phyloP scores from a whole-genome alignment of 2,329 filamentous ascomycete species.

The Basipetospora chlamydospora region DNA sequence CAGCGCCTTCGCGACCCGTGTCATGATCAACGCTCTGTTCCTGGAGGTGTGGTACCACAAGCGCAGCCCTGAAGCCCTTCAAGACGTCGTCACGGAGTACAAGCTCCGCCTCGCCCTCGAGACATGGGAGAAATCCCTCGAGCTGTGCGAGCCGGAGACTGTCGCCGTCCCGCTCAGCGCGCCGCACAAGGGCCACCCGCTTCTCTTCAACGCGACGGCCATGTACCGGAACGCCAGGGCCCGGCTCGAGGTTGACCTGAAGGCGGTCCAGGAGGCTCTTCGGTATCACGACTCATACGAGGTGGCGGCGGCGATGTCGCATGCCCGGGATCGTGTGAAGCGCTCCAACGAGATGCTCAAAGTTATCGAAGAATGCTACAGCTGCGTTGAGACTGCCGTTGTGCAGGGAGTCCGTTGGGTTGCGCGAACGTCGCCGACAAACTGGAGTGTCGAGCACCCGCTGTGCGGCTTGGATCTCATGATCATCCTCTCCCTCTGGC shows the following conservation, averaged over 20 bases:
- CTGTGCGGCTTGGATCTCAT: slow-evolving; percentile 93
- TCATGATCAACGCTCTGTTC: slow-evolving; percentile 98
- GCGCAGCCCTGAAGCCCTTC: slow-evolving; percentile 90
- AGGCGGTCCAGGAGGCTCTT: slow-evolving; percentile 88
- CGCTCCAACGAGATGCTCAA: slow-evolving; percentile 96
- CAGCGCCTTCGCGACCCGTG: slow-evolving; percentile 89
- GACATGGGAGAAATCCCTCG: slow-evolving; percentile 97
- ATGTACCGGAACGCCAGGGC: slow-evolving; percentile 90
- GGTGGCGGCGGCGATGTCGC: slow-evolving; percentile 91
- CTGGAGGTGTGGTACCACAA: slow-evolving; percentile 98
- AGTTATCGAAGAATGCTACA: slow-evolving; percentile 93
- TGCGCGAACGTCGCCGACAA: slow-evolving; percentile 90
- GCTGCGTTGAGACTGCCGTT: slow-evolving; percentile 92
- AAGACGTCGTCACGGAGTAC: slow-evolving; percentile 96
- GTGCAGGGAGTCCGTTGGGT: slow-evolving; percentile 94
- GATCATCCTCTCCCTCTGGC: slow-evolving; percentile 94
- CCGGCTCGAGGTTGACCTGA: slow-evolving; percentile 86
- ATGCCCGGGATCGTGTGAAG: slow-evolving; percentile 85
- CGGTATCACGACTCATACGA: slow-evolving; percentile 96
- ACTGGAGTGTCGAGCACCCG: slow-evolving; percentile 98
- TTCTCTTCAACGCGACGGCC: slow-evolving; percentile 97
- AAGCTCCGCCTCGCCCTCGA: slow-evolving; percentile 90
- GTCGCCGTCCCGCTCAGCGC: slow-evolving; percentile 82
- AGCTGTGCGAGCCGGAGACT: slow-evolving; percentile 81
- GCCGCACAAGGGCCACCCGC: slow-evolving; percentile 86